Conservation (phyloP, 495 filamentous ascomycete species). For the Peziza echinospora region DNA sequence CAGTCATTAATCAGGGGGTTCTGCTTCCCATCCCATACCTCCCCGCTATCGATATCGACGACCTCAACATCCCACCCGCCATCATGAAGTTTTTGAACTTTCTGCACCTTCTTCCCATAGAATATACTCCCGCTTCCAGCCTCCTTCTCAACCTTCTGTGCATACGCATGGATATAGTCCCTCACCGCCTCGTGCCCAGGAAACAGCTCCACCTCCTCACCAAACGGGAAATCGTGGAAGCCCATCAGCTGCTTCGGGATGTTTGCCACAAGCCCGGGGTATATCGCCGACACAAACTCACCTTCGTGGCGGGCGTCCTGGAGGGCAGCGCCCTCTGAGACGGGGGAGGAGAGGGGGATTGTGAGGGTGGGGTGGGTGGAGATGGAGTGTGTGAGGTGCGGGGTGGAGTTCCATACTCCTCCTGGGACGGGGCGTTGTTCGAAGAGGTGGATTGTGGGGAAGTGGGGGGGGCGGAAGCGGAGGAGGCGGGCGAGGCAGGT, state of each 20-base stretch:
- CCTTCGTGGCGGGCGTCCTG: too few relatives aligned
- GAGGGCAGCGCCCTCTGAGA: too few relatives aligned
- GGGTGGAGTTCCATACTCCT: conserved; percentile 65
- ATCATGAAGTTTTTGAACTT: not conserved
- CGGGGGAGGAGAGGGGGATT: too few relatives aligned
- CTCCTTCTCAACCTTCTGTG: not conserved
- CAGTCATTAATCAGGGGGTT: too few relatives aligned
- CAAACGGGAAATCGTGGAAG: not conserved
- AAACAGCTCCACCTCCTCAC: not conserved
- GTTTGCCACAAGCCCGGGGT: not conserved
- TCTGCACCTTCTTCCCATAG: not conserved
- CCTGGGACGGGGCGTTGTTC: conserved; percentile 58
- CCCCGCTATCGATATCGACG: not conserved
- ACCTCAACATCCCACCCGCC: conserved; percentile 5
- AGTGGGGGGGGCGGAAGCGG: conserved; percentile 17
- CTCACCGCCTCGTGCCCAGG: not conserved
- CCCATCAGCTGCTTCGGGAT: not conserved
- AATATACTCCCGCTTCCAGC: not conserved
- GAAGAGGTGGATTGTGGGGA: conserved; percentile 50
- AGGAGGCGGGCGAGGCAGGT: not conserved
- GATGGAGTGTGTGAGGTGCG: conserved; percentile 14
- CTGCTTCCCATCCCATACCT: conserved; percentile 34
- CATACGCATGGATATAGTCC: not conserved
- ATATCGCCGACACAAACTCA: not conserved
- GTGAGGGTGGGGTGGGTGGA: too few relatives aligned